Evolutionary conservation across 2,329 filamentous ascomycete species (phyloP), one percentile per base, ranked within the genome.

Genomic region (Orbilia brochopaga): DNA sequence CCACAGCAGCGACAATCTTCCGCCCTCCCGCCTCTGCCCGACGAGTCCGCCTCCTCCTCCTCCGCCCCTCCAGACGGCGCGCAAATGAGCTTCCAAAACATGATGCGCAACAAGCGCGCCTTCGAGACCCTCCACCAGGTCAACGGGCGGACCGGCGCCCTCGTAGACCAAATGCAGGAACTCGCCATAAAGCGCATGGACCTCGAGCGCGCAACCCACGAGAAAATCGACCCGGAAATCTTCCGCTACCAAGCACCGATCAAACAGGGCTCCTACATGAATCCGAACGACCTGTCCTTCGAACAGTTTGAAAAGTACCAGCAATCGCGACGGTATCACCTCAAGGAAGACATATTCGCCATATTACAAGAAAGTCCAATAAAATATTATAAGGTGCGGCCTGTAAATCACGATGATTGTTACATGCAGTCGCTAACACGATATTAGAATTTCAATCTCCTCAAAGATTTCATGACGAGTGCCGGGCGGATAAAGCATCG

Each of bases 401-500:
- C 37, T 13, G n/a, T n/a, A 37, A 35, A 24, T 52, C 62, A 19
- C 19, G 32, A 30, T 35, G 5, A 53, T 23, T 48, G 27, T 15
- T 15, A 17, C 15, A 3, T 13, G 40, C 40, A 44, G 40, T 59
- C 54, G 21, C 23, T 11, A 42, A 32, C 27, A 32, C 4, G 8
- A 32, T 4, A 8, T 4, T 77, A 96, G 92, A 99, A 99, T 81
- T 96, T 96, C 79, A 87, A 90, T 40, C 86, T 99, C 73, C 89
- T 97, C 80, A 90, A 90, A 32, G 92, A 97, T 79, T 97, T 90
- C 79, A 89, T 94, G 77, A 91, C 90, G 0, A 81, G 88, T 10
- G 90, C 91, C 81, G 94, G 93, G 56, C 87, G 92, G 69, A 97
- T 99, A 79, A 90, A 87, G 81, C 87, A 89, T 79, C 83, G 85